Base-by-base conservation (phyloP, 495 filamentous ascomycete species). In the Trichoderma orchidacearum region DNA sequence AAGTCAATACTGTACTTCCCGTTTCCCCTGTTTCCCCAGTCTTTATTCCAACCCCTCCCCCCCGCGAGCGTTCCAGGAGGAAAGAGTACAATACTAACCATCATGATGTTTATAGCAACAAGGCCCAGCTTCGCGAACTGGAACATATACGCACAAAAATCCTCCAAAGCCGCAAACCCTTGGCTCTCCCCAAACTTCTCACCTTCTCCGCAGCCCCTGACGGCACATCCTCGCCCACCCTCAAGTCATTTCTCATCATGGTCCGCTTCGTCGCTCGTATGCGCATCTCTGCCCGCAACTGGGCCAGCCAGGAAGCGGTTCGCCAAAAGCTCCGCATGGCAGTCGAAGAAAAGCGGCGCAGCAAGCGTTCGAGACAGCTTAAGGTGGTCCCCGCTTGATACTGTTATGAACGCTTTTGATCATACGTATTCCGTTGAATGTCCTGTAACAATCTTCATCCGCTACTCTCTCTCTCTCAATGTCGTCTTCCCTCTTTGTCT, bases 71-170 rank as follows among this genome's bases (percentile, higher is more conserved):
- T 41, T 32, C 59, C 9, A 54, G 1, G 25, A 35, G 45, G 30
- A 58, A 53, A 36, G 17, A 13, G 48, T 54, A 55, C 58, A 45
- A 53, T 30, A 50, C 28, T 56, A 41, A 65, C 29, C 3, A 5
- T 25, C 18, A 23, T 29, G 12, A 18, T 31, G 34, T 13, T 15
- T 54, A 71, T 64, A 96, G 92, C 68, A 98, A 96, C 75, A 85
- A 92, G 69, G 88, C 86, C 60, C 89, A 96, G 65, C 80, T 98
- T 30, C 79, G 81, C 36, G 85, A 95, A 66, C 82, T 97, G 56
- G 76, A 82, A 57, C 78, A 85, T 57, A 94, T 95, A 60, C 73
- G 71, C 63, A 68, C 68, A 35, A 62, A 73, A 13, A 66, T 77
- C 21, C 51, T 58, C 15, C 32, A 45, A 23, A 54, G 30, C 51